phyloP scores from a whole-genome alignment of 1,284 basidiomycete genomes.

The Peniophora sp. region DNA sequence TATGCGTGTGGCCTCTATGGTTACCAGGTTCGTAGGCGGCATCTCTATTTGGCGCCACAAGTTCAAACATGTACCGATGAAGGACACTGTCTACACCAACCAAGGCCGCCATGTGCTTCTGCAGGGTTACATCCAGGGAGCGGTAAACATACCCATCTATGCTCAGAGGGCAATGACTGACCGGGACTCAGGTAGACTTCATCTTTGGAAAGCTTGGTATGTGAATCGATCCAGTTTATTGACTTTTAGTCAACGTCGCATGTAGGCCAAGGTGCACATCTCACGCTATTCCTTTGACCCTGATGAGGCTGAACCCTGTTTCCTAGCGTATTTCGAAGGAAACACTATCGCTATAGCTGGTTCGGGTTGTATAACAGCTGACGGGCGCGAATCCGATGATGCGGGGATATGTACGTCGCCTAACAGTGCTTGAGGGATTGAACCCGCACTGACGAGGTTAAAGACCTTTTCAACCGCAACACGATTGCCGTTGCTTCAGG shows the following conservation, averaged over 20 bases:
- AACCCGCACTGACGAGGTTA: no score
- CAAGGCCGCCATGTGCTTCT: slow-evolving; percentile 27
- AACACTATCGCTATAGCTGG: slow-evolving; percentile 33
- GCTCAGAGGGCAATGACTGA: slow-evolving; percentile 32
- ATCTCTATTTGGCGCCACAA: background rate
- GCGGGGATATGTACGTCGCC: slow-evolving; percentile 33
- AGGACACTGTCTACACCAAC: slow-evolving; percentile 32
- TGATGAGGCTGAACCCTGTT: no score
- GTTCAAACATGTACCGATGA: no score
- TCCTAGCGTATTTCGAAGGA: slow-evolving; percentile 33
- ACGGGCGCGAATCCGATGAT: slow-evolving; percentile 39
- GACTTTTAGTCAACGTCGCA: background rate
- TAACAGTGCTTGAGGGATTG: no score
- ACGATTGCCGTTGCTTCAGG: slow-evolving; percentile 37
- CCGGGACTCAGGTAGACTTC: slow-evolving; percentile 30
- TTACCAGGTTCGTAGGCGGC: slow-evolving; percentile 30
- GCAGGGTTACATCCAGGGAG: slow-evolving; percentile 33
- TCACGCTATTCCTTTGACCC: no score
- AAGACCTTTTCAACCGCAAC: slow-evolving; percentile 42
- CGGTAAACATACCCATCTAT: slow-evolving; percentile 21
- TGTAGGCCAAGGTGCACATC: slow-evolving; percentile 14
- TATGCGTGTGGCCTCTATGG: slow-evolving; percentile 47
- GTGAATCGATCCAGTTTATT: background rate
- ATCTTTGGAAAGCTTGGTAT: slow-evolving; percentile 33
- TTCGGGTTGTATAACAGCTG: slow-evolving; percentile 43